A percentile compares a stretch with the other conserved stretches of the same genome.
Evolutionary conservation across 1,284 basidiomycete genomes (phyloP).

Genomic region (Pseudozyma pruni): DNA sequence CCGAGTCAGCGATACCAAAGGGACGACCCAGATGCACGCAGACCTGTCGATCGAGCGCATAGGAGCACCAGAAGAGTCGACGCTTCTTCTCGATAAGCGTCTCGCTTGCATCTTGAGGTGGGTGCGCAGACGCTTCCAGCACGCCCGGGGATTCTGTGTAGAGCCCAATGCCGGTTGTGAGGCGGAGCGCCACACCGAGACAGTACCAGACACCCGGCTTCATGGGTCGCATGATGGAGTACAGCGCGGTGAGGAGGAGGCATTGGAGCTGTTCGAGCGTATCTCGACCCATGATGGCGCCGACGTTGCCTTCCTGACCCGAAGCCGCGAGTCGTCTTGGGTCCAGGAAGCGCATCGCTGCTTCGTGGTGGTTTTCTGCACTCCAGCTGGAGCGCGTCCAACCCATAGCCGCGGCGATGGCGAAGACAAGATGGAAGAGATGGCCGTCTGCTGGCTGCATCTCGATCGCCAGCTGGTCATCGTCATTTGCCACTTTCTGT

Average conservation of each 20-base stretch:
- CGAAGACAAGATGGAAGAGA: conserved; percentile 51
- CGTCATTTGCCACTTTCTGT: conserved; percentile 8
- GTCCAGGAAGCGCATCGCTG: conserved; percentile 49
- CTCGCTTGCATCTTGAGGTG: conserved; percentile 27
- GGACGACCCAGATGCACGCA: conserved; percentile 49
- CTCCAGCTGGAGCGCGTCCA: conserved; percentile 45
- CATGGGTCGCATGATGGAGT: conserved; percentile 53
- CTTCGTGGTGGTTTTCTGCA: conserved; percentile 51
- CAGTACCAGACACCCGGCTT: conserved; percentile 51
- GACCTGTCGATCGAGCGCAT: conserved; percentile 46
- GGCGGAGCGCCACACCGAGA: conserved; percentile 44
- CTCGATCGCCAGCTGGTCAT: conserved; percentile 43
- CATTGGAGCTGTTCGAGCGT: conserved; percentile 50
- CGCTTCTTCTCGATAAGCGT: conserved; percentile 39
- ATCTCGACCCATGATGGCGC: conserved; percentile 48
- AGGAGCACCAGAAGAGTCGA: conserved; percentile 50
- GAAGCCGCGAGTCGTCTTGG: conserved; percentile 19
- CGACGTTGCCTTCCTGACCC: conserved; percentile 41
- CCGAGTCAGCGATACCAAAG: conserved; percentile 49
- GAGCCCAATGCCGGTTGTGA: conserved; percentile 46
- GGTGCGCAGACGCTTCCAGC: conserved; percentile 18
- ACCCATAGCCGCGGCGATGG: conserved; percentile 49
- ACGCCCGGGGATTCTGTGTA: conserved; percentile 38
- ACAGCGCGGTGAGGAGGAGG: conserved; percentile 43
- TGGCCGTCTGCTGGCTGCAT: conserved; percentile 48